phyloP scores from a whole-genome alignment of 352 stramenopile genomes.

The Phytophthora pisi region DNA sequence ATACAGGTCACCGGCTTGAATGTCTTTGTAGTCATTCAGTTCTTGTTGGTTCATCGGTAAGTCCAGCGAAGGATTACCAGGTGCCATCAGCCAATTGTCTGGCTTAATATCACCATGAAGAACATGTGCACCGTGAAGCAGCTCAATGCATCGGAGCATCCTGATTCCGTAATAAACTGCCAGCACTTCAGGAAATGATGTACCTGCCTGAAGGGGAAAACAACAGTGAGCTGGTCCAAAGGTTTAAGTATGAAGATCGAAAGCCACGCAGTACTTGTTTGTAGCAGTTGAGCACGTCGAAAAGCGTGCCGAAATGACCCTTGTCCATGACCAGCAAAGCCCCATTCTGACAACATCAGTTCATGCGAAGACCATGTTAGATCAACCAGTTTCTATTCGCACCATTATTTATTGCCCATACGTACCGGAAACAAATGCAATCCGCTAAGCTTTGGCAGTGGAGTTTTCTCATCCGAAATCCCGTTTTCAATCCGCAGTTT shows the following conservation, averaged over 20 bases:
- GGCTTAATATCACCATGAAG: constrained; percentile 89
- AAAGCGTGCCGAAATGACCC: constrained; percentile 65
- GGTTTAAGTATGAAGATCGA: not conserved
- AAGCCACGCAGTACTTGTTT: constrained; percentile 53
- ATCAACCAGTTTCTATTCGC: not conserved
- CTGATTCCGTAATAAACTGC: constrained; percentile 79
- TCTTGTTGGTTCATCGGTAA: constrained; percentile 21
- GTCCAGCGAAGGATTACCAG: constrained; percentile 26
- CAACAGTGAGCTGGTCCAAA: constrained; percentile 2
- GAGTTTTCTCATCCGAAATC: constrained; percentile 30
- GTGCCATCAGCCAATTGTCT: constrained; percentile 84
- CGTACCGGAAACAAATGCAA: constrained; percentile 72
- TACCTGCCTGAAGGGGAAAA: constrained; percentile 42
- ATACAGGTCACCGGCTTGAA: constrained; percentile 54
- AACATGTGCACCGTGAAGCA: constrained; percentile 65
- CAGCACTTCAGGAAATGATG: constrained; percentile 70
- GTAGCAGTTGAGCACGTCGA: constrained; percentile 82
- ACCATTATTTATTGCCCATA: constrained; percentile 1
- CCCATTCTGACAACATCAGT: constrained; percentile 58
- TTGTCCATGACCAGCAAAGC: constrained; percentile 81
- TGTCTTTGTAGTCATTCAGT: constrained; percentile 13
- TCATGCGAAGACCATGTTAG: constrained; percentile 1
- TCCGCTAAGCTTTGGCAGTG: constrained; percentile 48
- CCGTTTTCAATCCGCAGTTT: constrained; percentile 32
- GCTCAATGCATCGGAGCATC: constrained; percentile 77